Evolutionary conservation across 176 grass and related monocot genomes (phyloP).

Genomic region (Saccharum spontaneum): DNA sequence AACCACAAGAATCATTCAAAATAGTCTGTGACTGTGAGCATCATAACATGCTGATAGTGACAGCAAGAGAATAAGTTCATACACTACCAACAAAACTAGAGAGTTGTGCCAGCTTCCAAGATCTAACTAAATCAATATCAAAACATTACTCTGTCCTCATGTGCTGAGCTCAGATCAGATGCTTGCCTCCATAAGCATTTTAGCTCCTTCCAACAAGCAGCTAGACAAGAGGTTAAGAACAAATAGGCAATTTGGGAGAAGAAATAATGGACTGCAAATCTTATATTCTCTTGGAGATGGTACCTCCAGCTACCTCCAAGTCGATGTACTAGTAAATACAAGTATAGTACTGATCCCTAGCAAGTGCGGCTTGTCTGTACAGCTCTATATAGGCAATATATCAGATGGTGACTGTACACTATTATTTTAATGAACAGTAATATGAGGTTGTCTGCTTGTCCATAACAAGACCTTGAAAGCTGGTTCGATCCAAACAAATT

Average conservation of each 20-base stretch:
- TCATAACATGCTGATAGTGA: neutral
- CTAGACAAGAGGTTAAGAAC: conserved; percentile 48
- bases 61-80: conserved; percentile 25
- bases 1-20: neutral
- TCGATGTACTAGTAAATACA: conserved; percentile 15
- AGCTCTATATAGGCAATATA: conserved; percentile 8
- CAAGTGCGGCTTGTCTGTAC: conserved; percentile 23
- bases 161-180: conserved; percentile 24
- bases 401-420: conserved; percentile 2
- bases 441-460: conserved; percentile 11
- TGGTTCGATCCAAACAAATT: conserved; percentile 32
- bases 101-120: conserved; percentile 33
- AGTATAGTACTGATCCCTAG: conserved; percentile 44
- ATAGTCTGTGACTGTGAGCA: neutral
- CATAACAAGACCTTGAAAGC: conserved; percentile 4
- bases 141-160: conserved; percentile 13
- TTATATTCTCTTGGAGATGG: conserved; percentile 22
- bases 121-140: conserved; percentile 25
- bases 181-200: conserved; percentile 29
- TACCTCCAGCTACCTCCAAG: conserved; percentile 33
- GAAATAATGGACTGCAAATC: conserved; percentile 13
- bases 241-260: conserved; percentile 39
- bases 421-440: neutral
- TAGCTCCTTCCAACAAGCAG: conserved; percentile 6
- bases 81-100: conserved; percentile 22